phyloP scores from a whole-genome alignment of 345 rosid genomes.

The Gossypium stocksii region DNA sequence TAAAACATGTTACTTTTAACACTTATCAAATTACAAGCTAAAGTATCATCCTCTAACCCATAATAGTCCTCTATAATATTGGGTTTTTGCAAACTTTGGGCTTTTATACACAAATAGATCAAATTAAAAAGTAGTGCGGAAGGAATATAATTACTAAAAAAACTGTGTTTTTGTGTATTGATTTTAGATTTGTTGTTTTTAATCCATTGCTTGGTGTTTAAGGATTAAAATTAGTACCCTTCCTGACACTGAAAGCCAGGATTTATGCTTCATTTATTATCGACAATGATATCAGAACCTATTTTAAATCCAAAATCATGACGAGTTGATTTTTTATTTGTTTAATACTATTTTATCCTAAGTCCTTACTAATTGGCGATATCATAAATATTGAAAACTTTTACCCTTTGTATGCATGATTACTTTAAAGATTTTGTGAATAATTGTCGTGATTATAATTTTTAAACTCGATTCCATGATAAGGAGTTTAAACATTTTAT shows the following conservation, averaged over 20 bases:
- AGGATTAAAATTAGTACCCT: not conserved
- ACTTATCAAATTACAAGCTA: too few species aligned
- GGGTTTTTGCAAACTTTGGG: not conserved
- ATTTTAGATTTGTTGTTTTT: not conserved
- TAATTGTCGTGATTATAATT: too few species aligned
- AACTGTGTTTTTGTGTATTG: not conserved
- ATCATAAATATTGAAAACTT: not conserved
- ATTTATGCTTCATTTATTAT: not conserved
- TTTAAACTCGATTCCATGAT: too few species aligned
- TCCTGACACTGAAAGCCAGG: not conserved
- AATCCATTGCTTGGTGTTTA: not conserved
- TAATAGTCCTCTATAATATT: not conserved
- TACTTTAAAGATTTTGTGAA: too few species aligned
- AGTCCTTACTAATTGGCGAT: slow-evolving; percentile 1
- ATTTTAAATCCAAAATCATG: slow-evolving; percentile 4
- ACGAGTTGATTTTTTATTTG: not conserved
- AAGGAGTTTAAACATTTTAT: too few species aligned
- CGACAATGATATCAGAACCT: slow-evolving; percentile 5
- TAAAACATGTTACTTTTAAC: too few species aligned
- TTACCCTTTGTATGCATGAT: not conserved
- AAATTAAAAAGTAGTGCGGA: not conserved
- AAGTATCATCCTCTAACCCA: too few species aligned
- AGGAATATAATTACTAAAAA: not conserved
- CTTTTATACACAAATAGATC: too few species aligned
- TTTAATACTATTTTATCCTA: not conserved